Conservation (phyloP, 306 rosid species). For the Trichosanthes cucumerina region DNA sequence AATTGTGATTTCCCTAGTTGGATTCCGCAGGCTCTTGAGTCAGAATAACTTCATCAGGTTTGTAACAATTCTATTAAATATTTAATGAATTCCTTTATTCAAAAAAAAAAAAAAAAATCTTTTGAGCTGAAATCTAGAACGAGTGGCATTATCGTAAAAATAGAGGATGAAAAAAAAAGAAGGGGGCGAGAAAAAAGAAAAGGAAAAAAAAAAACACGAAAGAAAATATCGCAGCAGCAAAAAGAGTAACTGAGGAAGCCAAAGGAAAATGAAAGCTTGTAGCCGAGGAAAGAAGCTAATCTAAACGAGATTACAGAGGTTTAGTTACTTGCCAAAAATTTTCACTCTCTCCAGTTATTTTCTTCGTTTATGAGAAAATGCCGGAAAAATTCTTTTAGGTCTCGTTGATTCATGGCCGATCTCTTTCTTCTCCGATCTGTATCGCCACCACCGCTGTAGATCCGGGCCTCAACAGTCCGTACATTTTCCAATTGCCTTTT, state of each 20-base stretch:
- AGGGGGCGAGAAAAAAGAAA: neutral
- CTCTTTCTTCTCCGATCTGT: conserved; percentile 33
- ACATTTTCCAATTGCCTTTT: conserved; percentile 24
- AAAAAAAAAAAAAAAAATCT: no score
- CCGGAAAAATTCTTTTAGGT: conserved; percentile 11
- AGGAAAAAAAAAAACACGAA: neutral
- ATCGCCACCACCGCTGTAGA: conserved; percentile 41
- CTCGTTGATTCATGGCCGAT: conserved; percentile 32
- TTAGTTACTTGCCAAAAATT: neutral
- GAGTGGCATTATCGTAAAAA: conserved; percentile 24
- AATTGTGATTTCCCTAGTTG: no score
- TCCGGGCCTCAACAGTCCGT: conserved; percentile 37
- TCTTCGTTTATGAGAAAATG: conserved; percentile 24
- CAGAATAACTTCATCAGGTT: no score
- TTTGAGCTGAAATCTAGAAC: neutral
- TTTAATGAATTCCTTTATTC: no score
- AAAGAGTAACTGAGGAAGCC: neutral
- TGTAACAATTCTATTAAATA: no score
- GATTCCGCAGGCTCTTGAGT: no score
- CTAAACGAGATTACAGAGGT: conserved; percentile 10
- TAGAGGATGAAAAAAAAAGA: conserved; percentile 4
- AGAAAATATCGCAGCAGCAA: neutral
- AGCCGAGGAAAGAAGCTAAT: conserved; percentile 42
- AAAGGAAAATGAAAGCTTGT: conserved; percentile 32
- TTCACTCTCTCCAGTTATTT: conserved; percentile 17